Percentiles rank a stretch among this genome's conserved stretches.
Evolutionary conservation across 768 basidiomycete genomes (phyloP).

Genomic region (Tulasnella sp.): DNA sequence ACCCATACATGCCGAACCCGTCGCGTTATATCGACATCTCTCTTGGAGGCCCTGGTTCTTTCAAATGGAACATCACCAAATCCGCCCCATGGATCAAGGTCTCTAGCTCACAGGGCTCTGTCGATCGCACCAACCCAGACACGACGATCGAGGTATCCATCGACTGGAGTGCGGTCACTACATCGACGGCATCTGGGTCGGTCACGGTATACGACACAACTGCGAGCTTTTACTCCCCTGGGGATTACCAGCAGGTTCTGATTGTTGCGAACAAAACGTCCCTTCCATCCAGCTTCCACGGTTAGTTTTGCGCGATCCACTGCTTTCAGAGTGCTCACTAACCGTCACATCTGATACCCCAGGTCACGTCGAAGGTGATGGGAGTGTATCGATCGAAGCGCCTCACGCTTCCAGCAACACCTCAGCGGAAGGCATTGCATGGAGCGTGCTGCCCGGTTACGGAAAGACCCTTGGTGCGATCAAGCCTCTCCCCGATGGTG

Average conservation of each 20-base stretch:
- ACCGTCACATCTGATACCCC: background rate
- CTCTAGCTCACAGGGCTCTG: constrained; percentile 37
- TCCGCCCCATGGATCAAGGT: constrained; percentile 47
- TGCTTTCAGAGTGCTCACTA: background rate
- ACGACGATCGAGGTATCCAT: constrained; percentile 45
- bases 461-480: constrained; percentile 52
- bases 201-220: constrained; percentile 42
- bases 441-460: constrained; percentile 50
- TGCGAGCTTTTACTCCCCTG: constrained; percentile 29
- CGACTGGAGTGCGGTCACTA: constrained; percentile 41
- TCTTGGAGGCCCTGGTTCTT: constrained; percentile 47
- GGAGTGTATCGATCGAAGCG: constrained; percentile 56
- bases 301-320: constrained; percentile 26
- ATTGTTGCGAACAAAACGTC: constrained; percentile 29
- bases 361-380: constrained; percentile 55
- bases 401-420: constrained; percentile 45
- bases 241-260: constrained; percentile 16
- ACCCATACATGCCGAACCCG: constrained; percentile 44
- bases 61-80: constrained; percentile 41
- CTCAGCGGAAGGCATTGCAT: constrained; percentile 41
- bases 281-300: constrained; percentile 39
- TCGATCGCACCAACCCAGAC: constrained; percentile 40
- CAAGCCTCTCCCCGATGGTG: constrained; percentile 44
- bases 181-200: constrained; percentile 26
- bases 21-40: constrained; percentile 52